Conservation (phyloP, 1,139 yeast genomes). For the Taiozyma sp. region DNA sequence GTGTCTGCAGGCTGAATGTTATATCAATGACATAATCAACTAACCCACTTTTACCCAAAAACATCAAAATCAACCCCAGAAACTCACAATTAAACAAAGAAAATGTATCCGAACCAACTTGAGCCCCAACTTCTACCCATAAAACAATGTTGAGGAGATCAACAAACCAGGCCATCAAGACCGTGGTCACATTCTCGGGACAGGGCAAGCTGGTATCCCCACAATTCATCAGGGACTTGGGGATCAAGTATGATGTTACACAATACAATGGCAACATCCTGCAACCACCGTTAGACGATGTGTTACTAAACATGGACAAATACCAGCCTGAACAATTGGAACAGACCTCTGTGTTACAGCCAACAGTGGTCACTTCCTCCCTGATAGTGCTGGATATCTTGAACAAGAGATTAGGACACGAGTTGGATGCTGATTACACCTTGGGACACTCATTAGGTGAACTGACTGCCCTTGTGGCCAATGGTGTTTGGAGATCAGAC, state of each 20-base stretch:
- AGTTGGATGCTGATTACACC: constrained; percentile 25
- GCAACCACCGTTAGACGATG: not conserved
- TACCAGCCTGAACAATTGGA: not conserved
- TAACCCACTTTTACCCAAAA: not conserved
- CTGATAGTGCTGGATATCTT: constrained; percentile 29
- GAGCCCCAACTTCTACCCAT: not conserved
- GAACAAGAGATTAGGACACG: constrained; percentile 20
- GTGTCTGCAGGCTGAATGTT: no score
- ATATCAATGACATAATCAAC: no score
- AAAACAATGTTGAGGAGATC: not conserved
- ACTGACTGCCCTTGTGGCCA: constrained; percentile 39
- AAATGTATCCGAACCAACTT: no score
- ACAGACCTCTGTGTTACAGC: constrained; percentile 42
- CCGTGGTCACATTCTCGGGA: constrained; percentile 19
- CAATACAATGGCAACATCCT: not conserved
- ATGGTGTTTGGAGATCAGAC: constrained; percentile 33
- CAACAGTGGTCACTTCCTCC: constrained; percentile 40
- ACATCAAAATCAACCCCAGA: no score
- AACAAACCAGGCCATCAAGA: not conserved
- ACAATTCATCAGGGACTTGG: not conserved
- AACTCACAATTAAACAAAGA: no score
- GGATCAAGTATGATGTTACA: not conserved
- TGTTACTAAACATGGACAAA: not conserved
- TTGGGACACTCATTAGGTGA: constrained; percentile 62
- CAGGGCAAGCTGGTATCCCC: constrained; percentile 17